Percentiles rank a stretch among this genome's conserved stretches.
These are phyloP conservation scores for Podila horticola DNA, from an alignment of 192 early-diverging fungal genomes.

Conservation along the genomic window DNA sequence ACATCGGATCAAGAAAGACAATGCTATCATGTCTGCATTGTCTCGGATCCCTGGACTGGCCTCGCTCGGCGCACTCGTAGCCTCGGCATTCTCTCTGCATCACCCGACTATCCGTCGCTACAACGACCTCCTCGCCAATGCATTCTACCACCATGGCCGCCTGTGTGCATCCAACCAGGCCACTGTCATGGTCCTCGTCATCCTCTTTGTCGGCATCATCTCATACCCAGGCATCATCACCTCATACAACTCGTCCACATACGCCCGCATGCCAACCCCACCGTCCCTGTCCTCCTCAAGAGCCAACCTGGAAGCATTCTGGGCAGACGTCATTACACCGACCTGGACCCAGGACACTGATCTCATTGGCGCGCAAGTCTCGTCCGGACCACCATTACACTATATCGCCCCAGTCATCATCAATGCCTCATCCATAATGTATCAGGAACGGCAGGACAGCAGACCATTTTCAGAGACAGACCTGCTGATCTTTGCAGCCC, in stretches of 20 bases:
- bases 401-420: constrained; percentile 40
- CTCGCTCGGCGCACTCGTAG: constrained; percentile 21
- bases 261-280: constrained; percentile 21
- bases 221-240: constrained; percentile 61
- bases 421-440: constrained; percentile 21
- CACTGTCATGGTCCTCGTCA: constrained; percentile 59
- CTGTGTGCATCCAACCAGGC: constrained; percentile 73
- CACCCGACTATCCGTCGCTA: constrained; percentile 35
- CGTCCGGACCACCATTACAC: constrained; percentile 20
- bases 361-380: constrained; percentile 7
- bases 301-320: constrained; percentile 26
- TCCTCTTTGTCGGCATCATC: constrained; percentile 65
- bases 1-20: neutral
- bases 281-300: constrained; percentile 47
- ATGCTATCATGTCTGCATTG: constrained; percentile 31
- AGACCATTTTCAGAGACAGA: constrained; percentile 6
- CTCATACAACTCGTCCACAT: constrained; percentile 46
- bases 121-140: constrained; percentile 30
- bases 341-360: constrained; percentile 45
- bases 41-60: constrained; percentile 44
- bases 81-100: constrained; percentile 33
- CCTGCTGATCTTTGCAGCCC: constrained; percentile 12
- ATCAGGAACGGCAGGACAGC: neutral
- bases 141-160: constrained; percentile 70
- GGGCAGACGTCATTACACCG: constrained; percentile 24